Evolutionary conservation across 805 yeast species (phyloP).

Genomic region (Scheffersomyces amazonensis): DNA sequence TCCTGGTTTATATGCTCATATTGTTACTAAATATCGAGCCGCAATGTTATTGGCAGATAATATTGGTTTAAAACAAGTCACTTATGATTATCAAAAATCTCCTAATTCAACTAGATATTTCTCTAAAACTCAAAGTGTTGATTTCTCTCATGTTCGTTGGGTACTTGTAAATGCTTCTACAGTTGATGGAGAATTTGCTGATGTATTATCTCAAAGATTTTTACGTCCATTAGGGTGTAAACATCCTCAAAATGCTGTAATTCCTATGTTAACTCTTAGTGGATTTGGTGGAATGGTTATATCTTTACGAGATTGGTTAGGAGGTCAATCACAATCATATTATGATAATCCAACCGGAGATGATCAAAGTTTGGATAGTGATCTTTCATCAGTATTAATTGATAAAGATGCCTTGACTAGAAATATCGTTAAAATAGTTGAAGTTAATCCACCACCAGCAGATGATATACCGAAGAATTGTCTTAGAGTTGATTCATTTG

Average conservation of each 20-base stretch:
- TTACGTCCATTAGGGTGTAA: slow-evolving; percentile 84
- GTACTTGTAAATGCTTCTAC: slow-evolving; percentile 85
- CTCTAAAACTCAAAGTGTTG: slow-evolving; percentile 70
- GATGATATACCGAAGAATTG: slow-evolving; percentile 40
- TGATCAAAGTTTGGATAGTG: slow-evolving; percentile 28
- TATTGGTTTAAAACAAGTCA: slow-evolving; percentile 83
- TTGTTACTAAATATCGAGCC: slow-evolving; percentile 67
- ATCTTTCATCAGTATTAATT: slow-evolving; percentile 62
- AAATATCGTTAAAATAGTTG: slow-evolving; percentile 66
- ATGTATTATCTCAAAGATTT: slow-evolving; percentile 86
- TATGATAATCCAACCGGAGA: slow-evolving; percentile 57
- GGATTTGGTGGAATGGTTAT: slow-evolving; percentile 97
- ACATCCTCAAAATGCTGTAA: slow-evolving; percentile 69
- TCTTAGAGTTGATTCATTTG: slow-evolving; percentile 85
- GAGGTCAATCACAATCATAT: no score
- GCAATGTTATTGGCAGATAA: slow-evolving; percentile 82
- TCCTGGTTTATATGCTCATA: slow-evolving; percentile 84
- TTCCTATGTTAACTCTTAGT: slow-evolving; percentile 83
- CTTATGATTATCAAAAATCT: slow-evolving; percentile 86
- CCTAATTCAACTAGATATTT: slow-evolving; percentile 83
- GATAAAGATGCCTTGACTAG: slow-evolving; percentile 72
- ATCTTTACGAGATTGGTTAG: slow-evolving; percentile 88
- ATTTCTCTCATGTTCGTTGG: slow-evolving; percentile 80
- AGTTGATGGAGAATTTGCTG: slow-evolving; percentile 90
- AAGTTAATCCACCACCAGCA: slow-evolving; percentile 50